These are phyloP conservation scores for Epichloe baconii DNA, from an alignment of 2,329 filamentous ascomycete species.

Conservation along the genomic window DNA sequence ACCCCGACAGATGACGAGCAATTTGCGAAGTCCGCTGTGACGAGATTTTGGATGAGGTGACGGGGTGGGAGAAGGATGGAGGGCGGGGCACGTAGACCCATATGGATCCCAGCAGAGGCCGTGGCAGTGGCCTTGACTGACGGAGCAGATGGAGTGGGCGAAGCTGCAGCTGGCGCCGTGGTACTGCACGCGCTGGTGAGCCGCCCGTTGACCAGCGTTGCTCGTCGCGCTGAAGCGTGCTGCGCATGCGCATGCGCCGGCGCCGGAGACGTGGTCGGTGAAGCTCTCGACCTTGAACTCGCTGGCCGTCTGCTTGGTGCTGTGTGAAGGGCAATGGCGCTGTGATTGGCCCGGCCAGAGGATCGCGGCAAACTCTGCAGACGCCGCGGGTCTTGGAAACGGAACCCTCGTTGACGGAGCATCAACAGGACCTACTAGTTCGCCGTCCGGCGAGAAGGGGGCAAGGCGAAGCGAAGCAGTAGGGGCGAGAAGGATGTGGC, in stretches of 20 bases:
- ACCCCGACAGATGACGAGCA: constrained; percentile 37
- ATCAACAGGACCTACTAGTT: constrained; percentile 1
- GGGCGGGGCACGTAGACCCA: constrained; percentile 24
- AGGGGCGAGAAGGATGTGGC: background rate
- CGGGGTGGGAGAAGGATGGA: constrained; percentile 18
- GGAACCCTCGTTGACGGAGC: constrained; percentile 1
- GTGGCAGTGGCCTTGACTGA: background rate
- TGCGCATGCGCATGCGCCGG: background rate
- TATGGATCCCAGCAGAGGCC: constrained; percentile 5
- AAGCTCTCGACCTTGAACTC: background rate
- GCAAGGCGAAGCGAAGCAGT: background rate
- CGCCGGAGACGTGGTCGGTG: background rate
- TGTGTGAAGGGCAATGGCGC: constrained; percentile 1
- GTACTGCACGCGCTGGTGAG: background rate
- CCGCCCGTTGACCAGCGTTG: background rate
- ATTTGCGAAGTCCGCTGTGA: constrained; percentile 39
- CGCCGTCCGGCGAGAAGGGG: background rate
- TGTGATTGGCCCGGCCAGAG: constrained; percentile 7
- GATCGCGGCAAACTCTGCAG: constrained; percentile 5
- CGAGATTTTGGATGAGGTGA: constrained; percentile 29
- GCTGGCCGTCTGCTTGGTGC: background rate
- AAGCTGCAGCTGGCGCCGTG: background rate
- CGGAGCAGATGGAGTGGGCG: background rate
- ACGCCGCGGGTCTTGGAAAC: constrained; percentile 5
- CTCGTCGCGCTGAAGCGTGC: background rate